Percentiles rank a stretch among this genome's conserved stretches.
Evolutionary conservation across 1,139 yeast species (phyloP).

Genomic region (Hemisphaericaspora subhashii): DNA sequence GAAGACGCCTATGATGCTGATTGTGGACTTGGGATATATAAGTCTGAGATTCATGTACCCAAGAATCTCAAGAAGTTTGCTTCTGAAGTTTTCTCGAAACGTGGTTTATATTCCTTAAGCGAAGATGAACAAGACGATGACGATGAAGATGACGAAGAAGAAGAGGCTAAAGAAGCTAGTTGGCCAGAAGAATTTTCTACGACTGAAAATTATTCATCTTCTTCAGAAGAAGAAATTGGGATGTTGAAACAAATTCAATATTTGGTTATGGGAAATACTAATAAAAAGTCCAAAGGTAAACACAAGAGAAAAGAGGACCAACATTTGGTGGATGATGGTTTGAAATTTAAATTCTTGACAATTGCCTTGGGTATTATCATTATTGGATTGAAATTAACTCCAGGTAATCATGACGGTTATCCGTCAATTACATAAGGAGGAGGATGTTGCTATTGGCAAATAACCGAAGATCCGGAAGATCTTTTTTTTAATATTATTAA

Average conservation of each 20-base stretch:
- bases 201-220: conserved; percentile 10
- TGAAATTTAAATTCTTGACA: conserved; percentile 45
- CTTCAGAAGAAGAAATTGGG: conserved; percentile 24
- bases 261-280: conserved; percentile 35
- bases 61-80: conserved; percentile 32
- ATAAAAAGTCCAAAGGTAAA: conserved; percentile 19
- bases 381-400: conserved; percentile 42
- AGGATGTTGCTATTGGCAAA: too few relatives aligned
- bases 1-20: conserved; percentile 12
- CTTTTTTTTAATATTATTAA: background rate
- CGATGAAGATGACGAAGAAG: conserved; percentile 16
- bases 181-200: conserved; percentile 14
- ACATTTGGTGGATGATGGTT: conserved; percentile 39
- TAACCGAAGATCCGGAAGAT: background rate
- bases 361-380: conserved; percentile 47
- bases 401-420: conserved; percentile 8
- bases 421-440: background rate
- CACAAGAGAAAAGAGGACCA: conserved; percentile 21
- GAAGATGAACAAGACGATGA: conserved; percentile 15
- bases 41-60: conserved; percentile 8
- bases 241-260: conserved; percentile 37
- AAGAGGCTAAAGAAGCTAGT: conserved; percentile 17
- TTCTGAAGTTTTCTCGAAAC: conserved; percentile 33
- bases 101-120: conserved; percentile 7
- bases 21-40: conserved; percentile 1